phyloP scores from a whole-genome alignment of 805 yeast genomes.

The Naumovozyma dairenensis region DNA sequence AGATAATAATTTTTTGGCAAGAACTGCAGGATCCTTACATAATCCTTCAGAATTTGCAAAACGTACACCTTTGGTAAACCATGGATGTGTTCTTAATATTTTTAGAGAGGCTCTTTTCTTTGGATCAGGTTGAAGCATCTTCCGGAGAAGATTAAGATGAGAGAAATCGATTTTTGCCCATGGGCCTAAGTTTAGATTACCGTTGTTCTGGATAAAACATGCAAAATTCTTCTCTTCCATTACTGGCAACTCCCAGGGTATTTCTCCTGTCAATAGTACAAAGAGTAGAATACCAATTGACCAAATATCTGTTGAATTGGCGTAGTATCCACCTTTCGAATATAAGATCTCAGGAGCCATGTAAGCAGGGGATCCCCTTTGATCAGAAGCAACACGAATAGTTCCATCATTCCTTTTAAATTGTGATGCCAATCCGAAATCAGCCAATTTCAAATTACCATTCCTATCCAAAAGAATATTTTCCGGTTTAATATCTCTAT shows the following conservation, averaged over 20 bases:
- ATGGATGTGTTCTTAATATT: conserved; percentile 40
- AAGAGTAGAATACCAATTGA: conserved; percentile 57
- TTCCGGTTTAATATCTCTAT: conserved; percentile 71
- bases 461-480: conserved; percentile 52
- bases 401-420: conserved; percentile 42
- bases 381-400: conserved; percentile 37
- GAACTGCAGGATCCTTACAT: conserved; percentile 42
- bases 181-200: conserved; percentile 38
- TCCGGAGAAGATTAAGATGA: conserved; percentile 42
- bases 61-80: conserved; percentile 40
- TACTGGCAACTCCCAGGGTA: conserved; percentile 65
- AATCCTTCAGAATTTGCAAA: conserved; percentile 38
- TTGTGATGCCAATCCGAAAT: conserved; percentile 65
- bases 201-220: conserved; percentile 34
- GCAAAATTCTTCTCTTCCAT: conserved; percentile 40
- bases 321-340: conserved; percentile 37
- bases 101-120: conserved; percentile 34
- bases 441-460: conserved; percentile 66
- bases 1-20: conserved; percentile 43
- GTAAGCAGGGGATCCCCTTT: conserved; percentile 70
- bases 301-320: conserved; percentile 56
- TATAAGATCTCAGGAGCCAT: conserved; percentile 63
- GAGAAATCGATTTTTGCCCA: conserved; percentile 46
- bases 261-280: conserved; percentile 53
- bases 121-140: conserved; percentile 43